Conservation (phyloP, 176 grass and related monocot genomes). For the Carex pumila region DNA sequence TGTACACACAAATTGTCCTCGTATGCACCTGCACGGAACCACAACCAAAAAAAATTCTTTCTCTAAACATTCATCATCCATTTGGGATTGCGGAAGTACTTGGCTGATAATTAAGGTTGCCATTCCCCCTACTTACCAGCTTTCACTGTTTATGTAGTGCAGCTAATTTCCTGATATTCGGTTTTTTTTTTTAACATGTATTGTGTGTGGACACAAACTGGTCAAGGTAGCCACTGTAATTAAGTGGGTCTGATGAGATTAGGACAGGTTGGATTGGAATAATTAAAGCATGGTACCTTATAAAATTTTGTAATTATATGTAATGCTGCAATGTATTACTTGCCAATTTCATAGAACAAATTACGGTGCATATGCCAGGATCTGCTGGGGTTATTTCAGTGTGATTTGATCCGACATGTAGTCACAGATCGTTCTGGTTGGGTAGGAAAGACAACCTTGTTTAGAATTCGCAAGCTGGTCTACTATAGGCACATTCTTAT, state of each 20-base stretch:
- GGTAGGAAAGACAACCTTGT: background rate
- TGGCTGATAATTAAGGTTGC: background rate
- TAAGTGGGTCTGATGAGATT: background rate
- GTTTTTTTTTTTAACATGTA: background rate
- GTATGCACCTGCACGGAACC: constrained; percentile 30
- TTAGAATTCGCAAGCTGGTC: background rate
- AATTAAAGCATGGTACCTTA: background rate
- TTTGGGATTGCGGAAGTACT: background rate
- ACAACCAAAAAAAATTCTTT: background rate
- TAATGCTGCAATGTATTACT: background rate
- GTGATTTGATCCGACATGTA: background rate
- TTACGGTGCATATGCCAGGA: background rate
- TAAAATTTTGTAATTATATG: background rate
- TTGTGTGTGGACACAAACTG: background rate
- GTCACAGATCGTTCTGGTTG: background rate
- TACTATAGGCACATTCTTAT: background rate
- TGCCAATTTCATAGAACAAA: background rate
- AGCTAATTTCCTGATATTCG: background rate
- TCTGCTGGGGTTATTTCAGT: background rate
- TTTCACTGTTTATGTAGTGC: background rate
- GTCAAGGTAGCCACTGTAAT: background rate
- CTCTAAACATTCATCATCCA: background rate
- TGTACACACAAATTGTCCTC: constrained; percentile 92
- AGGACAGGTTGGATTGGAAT: background rate
- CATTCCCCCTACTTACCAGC: background rate